These are phyloP conservation scores for Aspergillus vadensis DNA, from an alignment of 2,329 filamentous ascomycete genomes.

Conservation along the genomic window DNA sequence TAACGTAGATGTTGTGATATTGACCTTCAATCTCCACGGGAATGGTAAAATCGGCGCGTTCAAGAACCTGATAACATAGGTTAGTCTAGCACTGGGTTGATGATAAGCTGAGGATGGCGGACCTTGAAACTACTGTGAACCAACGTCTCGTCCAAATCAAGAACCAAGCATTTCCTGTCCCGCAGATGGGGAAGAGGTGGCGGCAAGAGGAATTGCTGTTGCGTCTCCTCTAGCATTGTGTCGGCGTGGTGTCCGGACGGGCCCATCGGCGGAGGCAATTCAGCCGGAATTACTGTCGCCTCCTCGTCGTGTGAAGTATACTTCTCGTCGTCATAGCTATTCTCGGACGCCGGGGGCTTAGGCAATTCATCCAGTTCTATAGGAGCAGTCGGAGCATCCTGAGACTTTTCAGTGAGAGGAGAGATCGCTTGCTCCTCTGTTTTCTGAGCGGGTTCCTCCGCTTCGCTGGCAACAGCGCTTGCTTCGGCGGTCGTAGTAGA, in stretches of 20 bases:
- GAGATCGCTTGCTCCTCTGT: constrained; percentile 21
- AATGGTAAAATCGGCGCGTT: constrained; percentile 98
- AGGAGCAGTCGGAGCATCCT: constrained; percentile 20
- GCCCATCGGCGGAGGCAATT: constrained; percentile 54
- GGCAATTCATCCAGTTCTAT: constrained; percentile 58
- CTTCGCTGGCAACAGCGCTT: constrained; percentile 17
- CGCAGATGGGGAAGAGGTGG: constrained; percentile 76
- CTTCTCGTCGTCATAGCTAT: constrained; percentile 46
- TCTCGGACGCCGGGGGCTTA: constrained; percentile 54
- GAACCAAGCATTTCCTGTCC: constrained; percentile 88
- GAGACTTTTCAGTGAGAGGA: constrained; percentile 13
- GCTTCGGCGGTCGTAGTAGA: constrained; percentile 17
- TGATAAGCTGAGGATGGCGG: constrained; percentile 26
- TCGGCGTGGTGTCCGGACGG: constrained; percentile 39
- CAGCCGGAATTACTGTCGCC: constrained; percentile 49
- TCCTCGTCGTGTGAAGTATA: constrained; percentile 44
- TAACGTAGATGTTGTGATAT: constrained; percentile 99
- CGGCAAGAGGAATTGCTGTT: constrained; percentile 75
- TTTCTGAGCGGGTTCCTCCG: constrained; percentile 22
- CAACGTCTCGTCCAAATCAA: constrained; percentile 94
- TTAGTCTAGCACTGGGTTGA: constrained; percentile 8
- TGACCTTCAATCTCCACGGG: constrained; percentile 98
- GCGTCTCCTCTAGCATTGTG: constrained; percentile 41
- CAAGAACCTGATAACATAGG: constrained; percentile 71
- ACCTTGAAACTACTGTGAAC: constrained; percentile 99